These are phyloP conservation scores for Pulveroboletus ravenelii DNA, from an alignment of 768 basidiomycete species.

Conservation along the genomic window DNA sequence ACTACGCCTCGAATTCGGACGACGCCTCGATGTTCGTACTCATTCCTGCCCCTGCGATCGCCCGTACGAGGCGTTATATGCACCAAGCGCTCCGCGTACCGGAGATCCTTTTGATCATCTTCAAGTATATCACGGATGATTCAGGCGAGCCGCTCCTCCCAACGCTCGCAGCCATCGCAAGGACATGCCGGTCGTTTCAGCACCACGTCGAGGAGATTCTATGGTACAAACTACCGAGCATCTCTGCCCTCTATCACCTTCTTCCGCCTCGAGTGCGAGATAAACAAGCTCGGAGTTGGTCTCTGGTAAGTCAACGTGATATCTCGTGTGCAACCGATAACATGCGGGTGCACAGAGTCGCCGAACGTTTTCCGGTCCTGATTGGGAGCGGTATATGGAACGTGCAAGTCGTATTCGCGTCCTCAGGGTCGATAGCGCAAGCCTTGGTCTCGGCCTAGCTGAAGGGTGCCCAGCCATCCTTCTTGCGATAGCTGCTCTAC, in stretches of 20 bases:
- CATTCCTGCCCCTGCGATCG: neutral
- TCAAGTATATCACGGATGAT: slow-evolving; percentile 15
- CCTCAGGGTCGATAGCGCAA: slow-evolving; percentile 1
- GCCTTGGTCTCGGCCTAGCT: neutral
- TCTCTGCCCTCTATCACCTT: slow-evolving; percentile 11
- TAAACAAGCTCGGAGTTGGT: slow-evolving; percentile 13
- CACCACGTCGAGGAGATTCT: slow-evolving; percentile 18
- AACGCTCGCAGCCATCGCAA: slow-evolving; percentile 24
- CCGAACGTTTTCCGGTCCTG: slow-evolving; percentile 13
- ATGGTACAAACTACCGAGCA: slow-evolving; percentile 14
- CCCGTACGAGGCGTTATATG: slow-evolving; percentile 5
- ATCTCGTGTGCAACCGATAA: neutral
- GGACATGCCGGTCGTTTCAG: slow-evolving; percentile 23
- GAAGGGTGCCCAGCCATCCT: slow-evolving; percentile 6
- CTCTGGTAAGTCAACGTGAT: slow-evolving; percentile 12
- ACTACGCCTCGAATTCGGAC: neutral
- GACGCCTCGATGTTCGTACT: slow-evolving; percentile 1
- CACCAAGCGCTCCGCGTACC: slow-evolving; percentile 17
- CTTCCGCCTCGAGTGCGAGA: slow-evolving; percentile 16
- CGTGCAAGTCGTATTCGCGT: slow-evolving; percentile 16
- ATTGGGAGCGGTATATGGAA: slow-evolving; percentile 18
- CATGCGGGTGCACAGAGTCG: slow-evolving; percentile 14
- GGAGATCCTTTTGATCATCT: slow-evolving; percentile 22
- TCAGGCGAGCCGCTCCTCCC: slow-evolving; percentile 11
- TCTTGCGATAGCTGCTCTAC: slow-evolving; percentile 13